Evolutionary conservation across 768 basidiomycete genomes (phyloP), one percentile per base, ranked within the genome.

Genomic region (Suillus occidentalis): DNA sequence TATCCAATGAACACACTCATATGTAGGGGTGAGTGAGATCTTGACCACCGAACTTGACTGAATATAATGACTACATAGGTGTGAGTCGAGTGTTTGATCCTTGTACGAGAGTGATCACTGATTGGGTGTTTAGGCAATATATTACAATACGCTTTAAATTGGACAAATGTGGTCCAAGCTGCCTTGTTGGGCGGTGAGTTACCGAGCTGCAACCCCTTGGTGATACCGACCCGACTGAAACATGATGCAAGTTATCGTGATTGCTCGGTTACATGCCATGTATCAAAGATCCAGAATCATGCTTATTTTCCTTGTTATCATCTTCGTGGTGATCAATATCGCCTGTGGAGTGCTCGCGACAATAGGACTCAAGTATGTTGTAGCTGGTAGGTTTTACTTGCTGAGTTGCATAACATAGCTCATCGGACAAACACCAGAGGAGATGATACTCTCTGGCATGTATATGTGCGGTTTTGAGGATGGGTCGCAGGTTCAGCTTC

Each of bases 121-220:
- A 58, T 25, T 16, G 36, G 2, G 9, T 18, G 12, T 10, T 25
- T 12, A 47, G 45, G 45, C 12, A 13, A 2, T 10, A 47, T 47
- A 1, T 0, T 6, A 4, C 10, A n/a, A 10, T n/a, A 10, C 20
- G 0, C 10, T 5, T 0, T 0, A 6, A n/a, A 12, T n/a, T 1
- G 4, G 10, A n/a, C 4, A 2, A n/a, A 4, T 47, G 0, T 13
- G 2, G 45, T 6, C 5, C 0, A 2, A 1, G 4, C 0, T 47
- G n/a, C 45, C 5, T 12, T n/a, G 45, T 3, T 47, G 6, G 10
- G 12, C 4, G n/a, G 45, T 47, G 2, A 47, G 45, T 22, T 1
- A 6, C 45, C 45, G 9, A 47, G 45, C 10, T n/a, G 45, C 20
- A 22, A 47, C 2, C 4, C 45, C 5, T 22, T n/a, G 6, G 6